Evolutionary conservation across 192 early-diverging fungal genomes (phyloP).

Genomic region (Umbelopsis ramanniana): DNA sequence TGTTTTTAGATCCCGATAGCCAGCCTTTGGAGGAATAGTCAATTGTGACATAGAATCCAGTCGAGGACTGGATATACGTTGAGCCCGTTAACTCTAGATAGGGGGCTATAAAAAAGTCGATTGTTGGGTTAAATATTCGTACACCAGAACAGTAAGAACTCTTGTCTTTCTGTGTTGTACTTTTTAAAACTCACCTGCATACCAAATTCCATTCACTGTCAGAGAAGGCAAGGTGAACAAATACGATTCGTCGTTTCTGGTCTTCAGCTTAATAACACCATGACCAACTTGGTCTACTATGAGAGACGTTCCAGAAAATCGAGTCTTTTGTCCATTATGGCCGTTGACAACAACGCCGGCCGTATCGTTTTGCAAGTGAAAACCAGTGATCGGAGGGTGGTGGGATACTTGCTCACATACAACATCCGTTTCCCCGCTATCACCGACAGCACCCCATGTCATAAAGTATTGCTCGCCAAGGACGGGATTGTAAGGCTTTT

Average conservation of each 20-base stretch:
- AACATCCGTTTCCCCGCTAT: slow-evolving; percentile 50
- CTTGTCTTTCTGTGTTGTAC: background rate
- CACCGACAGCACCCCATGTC: slow-evolving; percentile 55
- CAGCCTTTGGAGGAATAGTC: slow-evolving; percentile 74
- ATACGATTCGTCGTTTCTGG: slow-evolving; percentile 58
- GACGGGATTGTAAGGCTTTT: slow-evolving; percentile 58
- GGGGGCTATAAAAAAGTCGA: slow-evolving; percentile 21
- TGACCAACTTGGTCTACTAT: slow-evolving; percentile 77
- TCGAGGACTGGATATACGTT: slow-evolving; percentile 66
- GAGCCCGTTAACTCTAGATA: slow-evolving; percentile 51
- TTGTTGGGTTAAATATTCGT: background rate
- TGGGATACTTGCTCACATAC: slow-evolving; percentile 55
- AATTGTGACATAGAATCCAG: slow-evolving; percentile 51
- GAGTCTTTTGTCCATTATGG: slow-evolving; percentile 51
- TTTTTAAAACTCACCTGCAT: slow-evolving; percentile 30
- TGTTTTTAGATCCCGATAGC: slow-evolving; percentile 78
- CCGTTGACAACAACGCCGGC: slow-evolving; percentile 30
- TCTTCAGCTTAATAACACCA: slow-evolving; percentile 54
- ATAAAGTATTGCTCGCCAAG: slow-evolving; percentile 56
- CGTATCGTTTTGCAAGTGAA: slow-evolving; percentile 56
- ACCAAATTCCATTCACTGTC: slow-evolving; percentile 74
- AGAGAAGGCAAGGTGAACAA: slow-evolving; percentile 72
- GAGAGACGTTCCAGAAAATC: slow-evolving; percentile 73
- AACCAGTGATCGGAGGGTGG: slow-evolving; percentile 52
- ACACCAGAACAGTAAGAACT: background rate